Conservation (phyloP, 345 rosid genomes). For the Gossypium longicalyx region DNA sequence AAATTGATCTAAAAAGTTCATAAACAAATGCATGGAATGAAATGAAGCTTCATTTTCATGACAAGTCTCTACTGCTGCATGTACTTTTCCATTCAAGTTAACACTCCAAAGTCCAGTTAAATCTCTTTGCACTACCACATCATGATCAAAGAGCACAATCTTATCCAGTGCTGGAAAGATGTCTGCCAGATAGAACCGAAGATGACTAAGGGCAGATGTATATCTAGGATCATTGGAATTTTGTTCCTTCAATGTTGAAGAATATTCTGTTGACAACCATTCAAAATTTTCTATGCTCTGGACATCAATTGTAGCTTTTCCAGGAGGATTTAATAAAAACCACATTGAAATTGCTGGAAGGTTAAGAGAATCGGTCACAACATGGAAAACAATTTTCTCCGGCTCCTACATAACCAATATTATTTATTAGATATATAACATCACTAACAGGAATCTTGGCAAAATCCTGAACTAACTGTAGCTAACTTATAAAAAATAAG, state of each 20-base stretch:
- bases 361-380: slow-evolving; percentile 81
- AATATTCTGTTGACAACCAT: slow-evolving; percentile 54
- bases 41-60: slow-evolving; percentile 52
- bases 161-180: slow-evolving; percentile 68
- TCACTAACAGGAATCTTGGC: neutral
- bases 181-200: slow-evolving; percentile 82
- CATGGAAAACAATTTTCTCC: slow-evolving; percentile 69
- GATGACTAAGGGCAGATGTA: slow-evolving; percentile 66
- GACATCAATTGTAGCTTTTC: slow-evolving; percentile 58
- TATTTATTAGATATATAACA: slow-evolving; percentile 5
- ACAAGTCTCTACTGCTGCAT: slow-evolving; percentile 91
- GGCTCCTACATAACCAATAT: slow-evolving; percentile 47
- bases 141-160: slow-evolving; percentile 80
- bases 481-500: neutral
- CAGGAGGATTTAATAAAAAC: slow-evolving; percentile 70
- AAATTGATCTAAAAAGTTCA: slow-evolving; percentile 67
- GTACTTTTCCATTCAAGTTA: slow-evolving; percentile 72
- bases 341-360: slow-evolving; percentile 86
- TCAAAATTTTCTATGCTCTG: slow-evolving; percentile 58
- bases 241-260: slow-evolving; percentile 45
- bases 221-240: slow-evolving; percentile 64
- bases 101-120: slow-evolving; percentile 60
- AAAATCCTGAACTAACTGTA: neutral
- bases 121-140: slow-evolving; percentile 89
- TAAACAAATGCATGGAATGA: slow-evolving; percentile 47